Conservation (phyloP, 2,329 filamentous ascomycete species). For the Epichloe scottii region DNA sequence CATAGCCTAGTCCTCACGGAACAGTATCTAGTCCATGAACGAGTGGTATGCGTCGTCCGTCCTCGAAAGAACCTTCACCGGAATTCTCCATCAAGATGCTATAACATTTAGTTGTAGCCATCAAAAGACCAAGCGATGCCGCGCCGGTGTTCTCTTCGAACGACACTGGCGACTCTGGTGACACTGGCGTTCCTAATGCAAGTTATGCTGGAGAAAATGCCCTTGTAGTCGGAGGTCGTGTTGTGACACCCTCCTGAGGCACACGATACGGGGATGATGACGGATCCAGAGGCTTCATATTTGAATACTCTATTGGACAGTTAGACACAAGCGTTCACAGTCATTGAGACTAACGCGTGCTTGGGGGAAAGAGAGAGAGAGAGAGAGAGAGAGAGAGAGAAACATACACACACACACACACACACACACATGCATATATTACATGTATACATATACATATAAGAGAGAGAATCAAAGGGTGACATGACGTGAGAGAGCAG, state of each 20-base stretch:
- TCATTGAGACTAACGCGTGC: too few species aligned
- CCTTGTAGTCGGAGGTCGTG: neutral
- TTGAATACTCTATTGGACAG: neutral
- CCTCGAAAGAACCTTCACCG: too few species aligned
- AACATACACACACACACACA: too few species aligned
- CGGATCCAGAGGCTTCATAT: conserved; percentile 21
- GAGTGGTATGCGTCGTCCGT: too few species aligned
- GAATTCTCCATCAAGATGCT: neutral
- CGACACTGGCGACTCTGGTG: neutral
- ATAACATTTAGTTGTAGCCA: neutral
- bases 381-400: too few species aligned
- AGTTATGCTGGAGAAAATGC: conserved; percentile 4
- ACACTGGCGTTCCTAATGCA: neutral
- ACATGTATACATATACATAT: too few species aligned
- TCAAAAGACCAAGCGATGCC: conserved; percentile 5
- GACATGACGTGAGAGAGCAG: neutral
- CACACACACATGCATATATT: too few species aligned
- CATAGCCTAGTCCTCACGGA: too few species aligned
- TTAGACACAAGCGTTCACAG: neutral
- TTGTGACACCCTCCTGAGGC: neutral
- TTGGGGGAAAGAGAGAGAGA: too few species aligned
- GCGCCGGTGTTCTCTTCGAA: neutral
- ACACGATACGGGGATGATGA: conserved; percentile 10
- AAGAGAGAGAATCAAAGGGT: neutral
- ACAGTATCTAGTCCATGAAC: too few species aligned